Evolutionary conservation across 2,329 filamentous ascomycete genomes (phyloP), one percentile per base, ranked within the genome.

Genomic region (Xylariaceae sp.): DNA sequence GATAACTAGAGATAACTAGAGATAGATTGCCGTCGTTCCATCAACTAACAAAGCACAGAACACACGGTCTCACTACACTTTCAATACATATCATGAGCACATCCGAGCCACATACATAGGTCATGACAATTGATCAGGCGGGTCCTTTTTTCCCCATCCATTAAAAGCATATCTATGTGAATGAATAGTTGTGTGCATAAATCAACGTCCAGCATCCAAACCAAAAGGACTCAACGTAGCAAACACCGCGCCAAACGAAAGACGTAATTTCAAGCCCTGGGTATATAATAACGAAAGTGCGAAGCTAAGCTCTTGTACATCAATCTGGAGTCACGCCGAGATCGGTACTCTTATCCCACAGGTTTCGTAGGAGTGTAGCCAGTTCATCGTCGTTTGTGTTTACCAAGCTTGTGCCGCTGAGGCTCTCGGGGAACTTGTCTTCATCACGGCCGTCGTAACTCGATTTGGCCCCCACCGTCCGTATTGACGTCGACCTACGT

Each of bases 311-410:
- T 37, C 37, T 31, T 6, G 11, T 11, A 3, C 29, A 45, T 49
- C 35, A 59, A 4, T 54, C 54, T 43, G 56, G 57, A 27, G 51
- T 54, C 6, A 54, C 50, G 35, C 48, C 19, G 29, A 57, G 48
- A 50, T 59, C 57, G 8, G 39, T 52, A 39, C 49, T 57, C 51
- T 59, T 59, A 12, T 59, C 57, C 57, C 57, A 59, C 7, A 59
- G 57, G 19, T 59, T 59, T 11, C 57, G 54, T 37, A 59, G 43
- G 32, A 59, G 51, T 26, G 51, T 40, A 19, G 54, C 70, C 1
- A 80, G 77, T 7, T 74, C 76, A 48, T 80, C 76, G 47, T 80
- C 76, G 30, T 76, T 73, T 2, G 70, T 72, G n/a, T 77, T 76
- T 0, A 75, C 73, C 2, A 77, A 68, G 52, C 77, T 80, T 7